These are phyloP conservation scores for Mariannaea sp. DNA, from an alignment of 2,329 filamentous ascomycete genomes.

Conservation along the genomic window DNA sequence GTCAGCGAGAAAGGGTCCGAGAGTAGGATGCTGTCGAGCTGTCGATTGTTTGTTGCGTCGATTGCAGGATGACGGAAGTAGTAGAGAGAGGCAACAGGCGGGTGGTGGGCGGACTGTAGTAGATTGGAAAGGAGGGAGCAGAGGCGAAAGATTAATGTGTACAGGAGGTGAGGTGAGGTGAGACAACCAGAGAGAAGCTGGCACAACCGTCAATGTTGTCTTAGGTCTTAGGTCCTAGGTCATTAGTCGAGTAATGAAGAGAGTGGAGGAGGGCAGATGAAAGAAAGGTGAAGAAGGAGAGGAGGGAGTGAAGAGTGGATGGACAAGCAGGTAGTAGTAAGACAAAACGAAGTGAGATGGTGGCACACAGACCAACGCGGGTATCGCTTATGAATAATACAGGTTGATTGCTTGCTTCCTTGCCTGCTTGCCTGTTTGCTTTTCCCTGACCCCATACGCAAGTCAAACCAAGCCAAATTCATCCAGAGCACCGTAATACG, in stretches of 20 bases:
- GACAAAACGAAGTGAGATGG: background rate
- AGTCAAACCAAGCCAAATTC: background rate
- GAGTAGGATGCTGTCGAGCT: background rate
- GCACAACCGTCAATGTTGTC: conserved; percentile 1
- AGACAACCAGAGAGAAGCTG: background rate
- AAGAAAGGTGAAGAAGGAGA: conserved; percentile 1
- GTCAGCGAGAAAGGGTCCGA: background rate
- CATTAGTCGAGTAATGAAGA: background rate
- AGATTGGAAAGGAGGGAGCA: background rate
- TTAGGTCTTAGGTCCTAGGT: background rate
- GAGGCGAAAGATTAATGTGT: background rate
- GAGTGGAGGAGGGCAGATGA: background rate
- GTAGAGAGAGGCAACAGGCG: background rate
- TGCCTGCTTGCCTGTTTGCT: background rate
- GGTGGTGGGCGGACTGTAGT: background rate
- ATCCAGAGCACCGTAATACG: background rate
- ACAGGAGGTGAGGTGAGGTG: background rate
- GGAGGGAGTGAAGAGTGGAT: conserved; percentile 4
- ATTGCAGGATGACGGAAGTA: background rate
- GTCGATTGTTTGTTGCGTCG: background rate
- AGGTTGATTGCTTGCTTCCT: too few relatives aligned
- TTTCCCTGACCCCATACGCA: background rate
- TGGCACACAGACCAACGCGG: conserved; percentile 1
- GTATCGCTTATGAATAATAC: too few relatives aligned
- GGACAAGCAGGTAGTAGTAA: conserved; percentile 9